Evolutionary conservation across 129 eudicot genomes (phyloP).

Genomic region (Flaveria brownii): DNA sequence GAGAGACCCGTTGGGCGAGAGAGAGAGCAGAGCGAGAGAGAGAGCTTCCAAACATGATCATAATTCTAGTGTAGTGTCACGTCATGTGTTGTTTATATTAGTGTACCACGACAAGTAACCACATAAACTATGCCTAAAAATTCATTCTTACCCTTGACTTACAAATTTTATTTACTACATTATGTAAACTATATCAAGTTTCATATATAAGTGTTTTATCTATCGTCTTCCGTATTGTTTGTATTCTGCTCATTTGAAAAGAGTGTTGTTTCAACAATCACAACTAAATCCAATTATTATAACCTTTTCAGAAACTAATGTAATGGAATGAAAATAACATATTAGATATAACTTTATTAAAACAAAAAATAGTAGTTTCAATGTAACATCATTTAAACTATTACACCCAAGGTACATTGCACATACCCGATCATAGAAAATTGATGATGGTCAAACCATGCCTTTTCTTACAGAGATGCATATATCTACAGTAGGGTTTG

Average conservation of each 20-base stretch:
- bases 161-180: background rate
- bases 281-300: background rate
- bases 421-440: slow-evolving; percentile 36
- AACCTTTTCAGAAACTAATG: background rate
- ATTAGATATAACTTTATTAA: slow-evolving; percentile 21
- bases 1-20: too few species aligned
- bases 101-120: background rate
- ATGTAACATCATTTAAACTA: slow-evolving; percentile 1
- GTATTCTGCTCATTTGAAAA: too few species aligned
- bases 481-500: slow-evolving; percentile 43
- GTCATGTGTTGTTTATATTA: background rate
- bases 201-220: background rate
- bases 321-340: background rate
- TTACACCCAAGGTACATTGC: slow-evolving; percentile 19
- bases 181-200: background rate
- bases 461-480: slow-evolving; percentile 33
- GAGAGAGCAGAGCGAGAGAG: too few species aligned
- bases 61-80: background rate
- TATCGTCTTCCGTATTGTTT: too few species aligned
- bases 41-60: too few species aligned
- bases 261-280: background rate
- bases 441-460: slow-evolving; percentile 28
- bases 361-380: background rate
- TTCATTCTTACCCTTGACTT: too few species aligned
- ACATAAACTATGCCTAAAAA: too few species aligned